These are phyloP conservation scores for Tubosaeta sp. DNA, from an alignment of 768 basidiomycete genomes.

Conservation along the genomic window DNA sequence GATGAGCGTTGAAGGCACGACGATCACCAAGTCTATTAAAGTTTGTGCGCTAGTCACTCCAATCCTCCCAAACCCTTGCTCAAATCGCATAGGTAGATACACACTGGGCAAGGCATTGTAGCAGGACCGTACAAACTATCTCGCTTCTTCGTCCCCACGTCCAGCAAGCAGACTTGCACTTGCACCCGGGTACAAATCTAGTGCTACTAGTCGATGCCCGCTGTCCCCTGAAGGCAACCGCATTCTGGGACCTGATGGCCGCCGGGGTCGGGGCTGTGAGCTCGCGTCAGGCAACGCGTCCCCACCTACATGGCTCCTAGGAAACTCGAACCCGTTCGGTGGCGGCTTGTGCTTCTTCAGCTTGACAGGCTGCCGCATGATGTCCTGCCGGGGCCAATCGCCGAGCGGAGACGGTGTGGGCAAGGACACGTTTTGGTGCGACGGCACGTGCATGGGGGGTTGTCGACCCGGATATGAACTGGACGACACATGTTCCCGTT, in stretches of 20 bases:
- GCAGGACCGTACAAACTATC: slow-evolving; percentile 11
- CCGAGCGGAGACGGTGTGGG: slow-evolving; percentile 46
- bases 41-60: background rate
- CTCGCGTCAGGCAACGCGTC: slow-evolving; percentile 2
- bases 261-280: slow-evolving; percentile 23
- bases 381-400: slow-evolving; percentile 50
- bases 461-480: slow-evolving; percentile 32
- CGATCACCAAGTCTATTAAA: background rate
- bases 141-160: background rate
- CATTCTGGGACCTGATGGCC: slow-evolving; percentile 31
- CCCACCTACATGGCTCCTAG: background rate
- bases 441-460: slow-evolving; percentile 11
- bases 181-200: slow-evolving; percentile 14
- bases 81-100: background rate
- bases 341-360: slow-evolving; percentile 9
- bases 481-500: slow-evolving; percentile 18
- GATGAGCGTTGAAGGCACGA: background rate
- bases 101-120: slow-evolving; percentile 6
- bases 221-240: slow-evolving; percentile 20
- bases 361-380: slow-evolving; percentile 25
- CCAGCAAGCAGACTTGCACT: slow-evolving; percentile 4
- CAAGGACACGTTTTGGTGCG: slow-evolving; percentile 7
- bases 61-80: slow-evolving; percentile 19
- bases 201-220: slow-evolving; percentile 14
- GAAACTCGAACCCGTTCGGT: slow-evolving; percentile 24